These are phyloP conservation scores for Fusarium torulosum DNA, from an alignment of 2,329 filamentous ascomycete species.

Conservation along the genomic window DNA sequence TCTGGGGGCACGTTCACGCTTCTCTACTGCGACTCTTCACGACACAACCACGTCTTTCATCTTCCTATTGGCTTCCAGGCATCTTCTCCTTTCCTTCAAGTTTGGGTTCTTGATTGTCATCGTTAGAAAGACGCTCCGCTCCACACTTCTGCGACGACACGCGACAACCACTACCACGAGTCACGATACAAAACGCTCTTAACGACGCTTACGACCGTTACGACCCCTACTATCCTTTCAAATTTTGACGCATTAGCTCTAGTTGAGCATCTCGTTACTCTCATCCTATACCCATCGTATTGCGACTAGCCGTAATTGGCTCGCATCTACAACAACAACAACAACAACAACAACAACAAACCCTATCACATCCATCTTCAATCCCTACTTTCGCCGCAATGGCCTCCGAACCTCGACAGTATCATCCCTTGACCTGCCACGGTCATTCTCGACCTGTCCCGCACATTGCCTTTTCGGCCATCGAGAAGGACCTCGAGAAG, in stretches of 20 bases:
- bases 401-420: conserved; percentile 63
- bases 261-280: conserved; percentile 5
- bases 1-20: conserved; percentile 34
- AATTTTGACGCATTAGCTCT: conserved; percentile 13
- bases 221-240: conserved; percentile 39
- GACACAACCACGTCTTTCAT: conserved; percentile 21
- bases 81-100: conserved; percentile 21
- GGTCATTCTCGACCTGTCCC: conserved; percentile 93
- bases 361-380: conserved; percentile 3
- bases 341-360: conserved; percentile 7
- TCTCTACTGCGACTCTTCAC: conserved; percentile 36
- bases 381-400: conserved; percentile 44
- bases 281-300: conserved; percentile 17
- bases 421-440: conserved; percentile 92
- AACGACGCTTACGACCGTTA: conserved; percentile 49
- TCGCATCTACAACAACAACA: conserved; percentile 2
- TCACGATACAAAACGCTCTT: conserved; percentile 38
- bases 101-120: conserved; percentile 24
- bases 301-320: conserved; percentile 12
- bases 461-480: conserved; percentile 88
- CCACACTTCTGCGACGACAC: conserved; percentile 43
- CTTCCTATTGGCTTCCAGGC: conserved; percentile 5
- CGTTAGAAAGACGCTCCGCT: conserved; percentile 38
- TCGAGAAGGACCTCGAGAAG: conserved; percentile 84
- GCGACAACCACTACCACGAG: conserved; percentile 40